Percentiles rank a stretch among this genome's conserved stretches.
Conservation (phyloP, 2,329 filamentous ascomycete species). For the Proliferodiscus dingleyae region DNA sequence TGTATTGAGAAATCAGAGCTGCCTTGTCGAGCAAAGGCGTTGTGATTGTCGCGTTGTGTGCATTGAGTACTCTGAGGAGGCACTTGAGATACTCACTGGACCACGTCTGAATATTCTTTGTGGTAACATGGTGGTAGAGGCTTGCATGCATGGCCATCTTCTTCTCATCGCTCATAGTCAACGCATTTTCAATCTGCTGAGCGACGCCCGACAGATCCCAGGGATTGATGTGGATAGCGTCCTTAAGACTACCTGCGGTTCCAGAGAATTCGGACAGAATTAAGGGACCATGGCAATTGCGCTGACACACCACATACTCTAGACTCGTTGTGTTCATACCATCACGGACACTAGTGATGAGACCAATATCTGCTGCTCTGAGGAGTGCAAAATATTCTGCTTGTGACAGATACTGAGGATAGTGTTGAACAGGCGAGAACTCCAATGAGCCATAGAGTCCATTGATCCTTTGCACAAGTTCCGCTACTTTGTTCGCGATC, state of each 20-base stretch:
- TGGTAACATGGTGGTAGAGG: slow-evolving; percentile 79
- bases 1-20: slow-evolving; percentile 68
- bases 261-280: slow-evolving; percentile 97
- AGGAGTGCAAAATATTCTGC: slow-evolving; percentile 95
- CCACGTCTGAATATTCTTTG: slow-evolving; percentile 83
- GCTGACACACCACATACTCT: slow-evolving; percentile 91
- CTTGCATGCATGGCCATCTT: slow-evolving; percentile 65
- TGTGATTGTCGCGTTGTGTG: slow-evolving; percentile 66
- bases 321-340: slow-evolving; percentile 97
- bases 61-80: slow-evolving; percentile 73
- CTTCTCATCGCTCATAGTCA: slow-evolving; percentile 67
- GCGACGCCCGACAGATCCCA: slow-evolving; percentile 88
- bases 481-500: slow-evolving; percentile 82
- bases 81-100: slow-evolving; percentile 73
- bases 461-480: slow-evolving; percentile 87
- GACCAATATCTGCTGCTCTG: slow-evolving; percentile 79
- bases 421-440: slow-evolving; percentile 89
- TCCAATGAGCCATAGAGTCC: slow-evolving; percentile 82
- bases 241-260: slow-evolving; percentile 77
- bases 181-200: slow-evolving; percentile 72
- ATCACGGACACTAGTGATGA: slow-evolving; percentile 93
- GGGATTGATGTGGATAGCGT: slow-evolving; percentile 93
- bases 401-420: slow-evolving; percentile 83
- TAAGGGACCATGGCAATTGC: slow-evolving; percentile 77
- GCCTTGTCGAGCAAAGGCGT: slow-evolving; percentile 79